Base-by-base conservation (phyloP, 2,329 filamentous ascomycete genomes). In the Verticillium klebahnii region DNA sequence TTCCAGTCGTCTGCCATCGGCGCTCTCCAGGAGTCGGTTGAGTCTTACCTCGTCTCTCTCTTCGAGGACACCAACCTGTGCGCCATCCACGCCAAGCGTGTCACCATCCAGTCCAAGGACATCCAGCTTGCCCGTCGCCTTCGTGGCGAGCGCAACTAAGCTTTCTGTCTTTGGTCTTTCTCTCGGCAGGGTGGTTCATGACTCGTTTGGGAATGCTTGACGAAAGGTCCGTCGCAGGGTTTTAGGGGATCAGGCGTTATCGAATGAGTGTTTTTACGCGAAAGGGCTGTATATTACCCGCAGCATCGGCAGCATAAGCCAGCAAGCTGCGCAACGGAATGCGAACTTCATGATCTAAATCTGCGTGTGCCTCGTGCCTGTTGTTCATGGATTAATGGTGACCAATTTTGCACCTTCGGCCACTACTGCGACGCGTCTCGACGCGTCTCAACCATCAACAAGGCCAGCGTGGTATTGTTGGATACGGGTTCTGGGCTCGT, bases 1-100 rank as follows among this genome's bases (percentile, higher is more conserved):
- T 99, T 97, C 92, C 95, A 99, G 85, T 96, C 92, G 29, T 97
- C 94, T 56, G 95, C 95, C 78, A 97, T 99, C 76, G 91, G 92
- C 74, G 95, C 95, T 68, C 89, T 99, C 50, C 94, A 99, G 83
- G 95, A 99, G 85, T 97, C 95, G 61, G 93, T 97, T 69, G 95
- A 99, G 85, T 96, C 95, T 2, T 98, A 97, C 83, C 90, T 99
- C 73, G 93, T 98, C 80, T 96, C 93, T 55, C 89, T 98, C 68
- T 98, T 98, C 73, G 93, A 98, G 81, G 94, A 98, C 77, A 97
- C 94, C 82, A 98, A 98, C 85, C 83, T 97, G 60, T 98, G 94
- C 82, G 94, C 95, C 75, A 97, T 98, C 79, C 95, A 98, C 82
- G 94, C 95, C 81, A 98, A 98, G 89, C 93, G 95, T 83, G 95